Conservation (phyloP, 257 asterid species). For the Nyctanthes arbortristis region DNA sequence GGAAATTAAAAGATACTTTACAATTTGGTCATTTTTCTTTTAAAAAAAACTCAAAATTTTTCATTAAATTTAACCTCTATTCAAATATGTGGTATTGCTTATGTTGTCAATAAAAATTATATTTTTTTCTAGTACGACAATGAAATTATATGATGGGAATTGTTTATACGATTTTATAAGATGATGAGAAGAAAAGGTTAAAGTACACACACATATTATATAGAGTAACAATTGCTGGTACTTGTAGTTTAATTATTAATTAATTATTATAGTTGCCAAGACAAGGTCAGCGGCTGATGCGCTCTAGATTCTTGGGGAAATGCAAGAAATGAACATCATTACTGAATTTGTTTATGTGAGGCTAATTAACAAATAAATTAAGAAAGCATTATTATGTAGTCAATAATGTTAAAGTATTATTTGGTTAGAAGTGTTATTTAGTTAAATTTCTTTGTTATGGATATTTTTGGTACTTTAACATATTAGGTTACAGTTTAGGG, state of each 20-base stretch:
- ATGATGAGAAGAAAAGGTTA: slow-evolving; percentile 34
- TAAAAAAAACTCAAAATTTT: too few relatives aligned
- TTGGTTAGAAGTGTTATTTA: too few relatives aligned
- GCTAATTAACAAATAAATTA: slow-evolving; percentile 22
- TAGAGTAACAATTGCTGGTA: slow-evolving; percentile 18
- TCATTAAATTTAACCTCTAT: too few relatives aligned
- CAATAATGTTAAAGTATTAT: too few relatives aligned
- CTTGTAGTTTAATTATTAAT: too few relatives aligned
- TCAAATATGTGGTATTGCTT: not conserved
- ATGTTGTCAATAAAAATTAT: not conserved
- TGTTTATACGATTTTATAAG: slow-evolving; percentile 37
- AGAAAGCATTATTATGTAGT: too few relatives aligned
- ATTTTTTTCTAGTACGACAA: too few relatives aligned
- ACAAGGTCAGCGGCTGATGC: slow-evolving; percentile 93
- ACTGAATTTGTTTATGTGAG: slow-evolving; percentile 34
- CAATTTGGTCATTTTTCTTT: not conserved
- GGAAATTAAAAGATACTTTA: too few relatives aligned
- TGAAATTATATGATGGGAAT: slow-evolving; percentile 11
- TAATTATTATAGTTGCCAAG: slow-evolving; percentile 19
- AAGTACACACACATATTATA: too few relatives aligned
- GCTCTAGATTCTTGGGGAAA: slow-evolving; percentile 90
- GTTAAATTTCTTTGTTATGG: too few relatives aligned
- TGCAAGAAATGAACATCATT: slow-evolving; percentile 41
- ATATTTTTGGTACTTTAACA: too few relatives aligned
- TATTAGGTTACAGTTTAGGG: too few relatives aligned